These are phyloP conservation scores for Pyrenophora graminea DNA, from an alignment of 2,329 filamentous ascomycete species.

Conservation along the genomic window DNA sequence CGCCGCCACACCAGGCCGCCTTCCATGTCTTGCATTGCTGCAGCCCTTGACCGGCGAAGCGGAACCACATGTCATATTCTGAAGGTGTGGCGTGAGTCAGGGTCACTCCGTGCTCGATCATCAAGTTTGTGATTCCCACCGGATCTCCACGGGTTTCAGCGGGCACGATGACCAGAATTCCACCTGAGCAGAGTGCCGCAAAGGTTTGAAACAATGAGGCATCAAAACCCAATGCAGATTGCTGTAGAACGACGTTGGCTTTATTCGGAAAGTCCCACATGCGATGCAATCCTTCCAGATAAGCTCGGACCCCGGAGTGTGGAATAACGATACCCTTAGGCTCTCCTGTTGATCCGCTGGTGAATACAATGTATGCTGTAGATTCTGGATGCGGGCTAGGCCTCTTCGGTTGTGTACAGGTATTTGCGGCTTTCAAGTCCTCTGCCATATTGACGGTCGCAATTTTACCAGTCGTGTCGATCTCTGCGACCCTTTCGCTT, in stretches of 20 bases:
- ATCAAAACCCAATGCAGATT: no score
- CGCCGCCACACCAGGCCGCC: constrained; percentile 35
- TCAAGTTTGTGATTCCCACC: constrained; percentile 41
- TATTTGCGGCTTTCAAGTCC: no score
- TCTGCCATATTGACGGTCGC: no score
- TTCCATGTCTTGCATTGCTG: constrained; percentile 28
- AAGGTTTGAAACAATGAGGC: no score
- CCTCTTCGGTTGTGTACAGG: no score
- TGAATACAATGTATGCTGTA: constrained; percentile 20
- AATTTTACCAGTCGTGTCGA: no score
- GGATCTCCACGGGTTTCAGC: constrained; percentile 41
- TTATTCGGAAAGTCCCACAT: no score
- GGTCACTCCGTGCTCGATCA: constrained; percentile 45
- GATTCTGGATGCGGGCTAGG: no score
- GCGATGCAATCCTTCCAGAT: not conserved
- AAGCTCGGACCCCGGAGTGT: not conserved
- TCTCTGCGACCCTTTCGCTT: no score
- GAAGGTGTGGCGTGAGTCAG: constrained; percentile 50
- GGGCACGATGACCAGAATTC: constrained; percentile 35
- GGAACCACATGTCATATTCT: constrained; percentile 43
- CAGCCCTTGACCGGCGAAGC: constrained; percentile 23
- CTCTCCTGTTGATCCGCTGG: constrained; percentile 58
- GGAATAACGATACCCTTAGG: constrained; percentile 54
- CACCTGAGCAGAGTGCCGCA: no score
- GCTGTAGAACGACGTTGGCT: no score